Conservation (phyloP, 345 rosid genomes). For the Anastatica hierochuntica region DNA sequence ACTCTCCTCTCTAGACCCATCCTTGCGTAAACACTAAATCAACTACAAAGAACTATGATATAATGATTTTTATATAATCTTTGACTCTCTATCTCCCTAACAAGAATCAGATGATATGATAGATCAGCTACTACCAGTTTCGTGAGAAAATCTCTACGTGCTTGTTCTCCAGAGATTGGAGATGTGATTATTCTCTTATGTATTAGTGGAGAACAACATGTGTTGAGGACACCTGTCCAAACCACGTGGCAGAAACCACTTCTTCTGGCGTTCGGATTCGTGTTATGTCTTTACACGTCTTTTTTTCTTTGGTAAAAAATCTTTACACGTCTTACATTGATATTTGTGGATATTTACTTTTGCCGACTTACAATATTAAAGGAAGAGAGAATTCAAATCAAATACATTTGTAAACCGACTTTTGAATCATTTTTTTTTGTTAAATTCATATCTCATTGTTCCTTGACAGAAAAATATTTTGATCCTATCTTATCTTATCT, state of each 20-base stretch:
- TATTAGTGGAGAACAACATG: neutral
- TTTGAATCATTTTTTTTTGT: no score
- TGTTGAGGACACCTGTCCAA: conserved; percentile 7
- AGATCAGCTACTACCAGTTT: no score
- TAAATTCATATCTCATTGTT: no score
- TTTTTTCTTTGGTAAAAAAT: no score
- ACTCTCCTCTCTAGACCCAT: conserved; percentile 13
- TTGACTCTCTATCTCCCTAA: conserved; percentile 5
- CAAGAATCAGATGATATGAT: conserved; percentile 3
- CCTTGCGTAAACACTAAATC: no score
- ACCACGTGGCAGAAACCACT: conserved; percentile 19
- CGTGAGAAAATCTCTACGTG: no score
- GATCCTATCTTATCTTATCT: no score
- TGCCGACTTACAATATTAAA: conserved; percentile 9
- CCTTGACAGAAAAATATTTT: no score
- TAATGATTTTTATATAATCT: no score
- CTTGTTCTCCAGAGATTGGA: conserved; percentile 1
- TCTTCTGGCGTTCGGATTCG: conserved; percentile 17
- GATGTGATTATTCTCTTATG: conserved; percentile 2
- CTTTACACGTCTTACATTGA: conserved; percentile 10
- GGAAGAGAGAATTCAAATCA: no score
- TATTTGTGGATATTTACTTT: neutral
- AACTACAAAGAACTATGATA: no score
- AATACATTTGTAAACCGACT: no score
- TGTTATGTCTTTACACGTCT: conserved; percentile 19